phyloP scores from a whole-genome alignment of 345 rosid genomes.

The Melaleuca quinquenervia region DNA sequence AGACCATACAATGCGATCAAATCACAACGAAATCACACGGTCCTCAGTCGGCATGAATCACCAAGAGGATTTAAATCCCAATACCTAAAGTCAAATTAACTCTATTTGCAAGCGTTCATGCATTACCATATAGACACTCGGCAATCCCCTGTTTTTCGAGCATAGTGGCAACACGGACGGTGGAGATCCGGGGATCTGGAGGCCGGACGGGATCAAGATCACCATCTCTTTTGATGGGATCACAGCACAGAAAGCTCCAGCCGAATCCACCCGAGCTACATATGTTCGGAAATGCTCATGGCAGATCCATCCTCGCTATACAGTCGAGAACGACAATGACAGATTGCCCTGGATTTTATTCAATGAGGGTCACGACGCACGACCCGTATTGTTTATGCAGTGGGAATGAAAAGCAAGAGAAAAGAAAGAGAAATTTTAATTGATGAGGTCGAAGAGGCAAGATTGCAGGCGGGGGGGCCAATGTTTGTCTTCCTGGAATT shows the following conservation, averaged over 20 bases:
- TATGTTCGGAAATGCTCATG: not conserved
- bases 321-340: no score
- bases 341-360: no score
- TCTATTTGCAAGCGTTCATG: not conserved
- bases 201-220: not conserved
- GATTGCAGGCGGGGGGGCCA: not conserved
- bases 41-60: not conserved
- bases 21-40: not conserved
- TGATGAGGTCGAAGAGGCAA: accelerated
- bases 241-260: accelerated
- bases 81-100: not conserved
- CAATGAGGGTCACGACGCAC: no score
- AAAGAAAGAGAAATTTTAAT: no score
- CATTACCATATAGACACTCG: accelerated
- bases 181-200: not conserved
- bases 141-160: not conserved
- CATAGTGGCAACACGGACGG: not conserved
- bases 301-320: not conserved
- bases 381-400: no score
- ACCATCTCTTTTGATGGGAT: not conserved
- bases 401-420: no score
- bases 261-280: not conserved
- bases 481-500: not conserved
- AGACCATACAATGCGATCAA: not conserved
- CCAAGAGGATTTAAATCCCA: not conserved